phyloP scores from a whole-genome alignment of 2,329 filamentous ascomycete species.

The Cladophialophora immunda region DNA sequence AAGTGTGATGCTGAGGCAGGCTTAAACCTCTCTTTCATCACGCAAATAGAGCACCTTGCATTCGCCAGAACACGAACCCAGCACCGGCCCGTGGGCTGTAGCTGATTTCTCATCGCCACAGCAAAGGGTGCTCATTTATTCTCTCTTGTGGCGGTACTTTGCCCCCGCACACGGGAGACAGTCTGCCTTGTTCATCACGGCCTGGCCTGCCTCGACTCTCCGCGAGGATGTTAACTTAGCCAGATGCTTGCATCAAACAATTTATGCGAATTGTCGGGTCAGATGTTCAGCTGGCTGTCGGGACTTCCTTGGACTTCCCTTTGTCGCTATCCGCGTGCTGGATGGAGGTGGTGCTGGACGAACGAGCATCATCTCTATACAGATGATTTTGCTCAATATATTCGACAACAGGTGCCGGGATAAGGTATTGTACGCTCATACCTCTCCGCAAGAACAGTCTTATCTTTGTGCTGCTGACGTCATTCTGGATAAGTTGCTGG shows the following conservation, averaged over 20 bases:
- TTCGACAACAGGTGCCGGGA: slow-evolving; percentile 76
- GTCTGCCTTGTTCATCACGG: background rate
- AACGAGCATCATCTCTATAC: slow-evolving; percentile 63
- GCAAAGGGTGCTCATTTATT: slow-evolving; percentile 2
- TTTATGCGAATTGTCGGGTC: background rate
- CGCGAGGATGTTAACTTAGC: background rate
- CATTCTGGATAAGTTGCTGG: slow-evolving; percentile 85
- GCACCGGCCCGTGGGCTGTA: background rate
- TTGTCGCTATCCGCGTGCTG: slow-evolving; percentile 35
- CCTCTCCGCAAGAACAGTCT: slow-evolving; percentile 79
- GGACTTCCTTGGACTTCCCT: slow-evolving; percentile 35
- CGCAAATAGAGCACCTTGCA: slow-evolving; percentile 2
- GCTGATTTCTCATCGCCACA: background rate
- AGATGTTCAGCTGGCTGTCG: background rate
- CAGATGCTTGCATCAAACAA: background rate
- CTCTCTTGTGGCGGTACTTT: background rate
- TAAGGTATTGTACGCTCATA: slow-evolving; percentile 81
- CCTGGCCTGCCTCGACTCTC: background rate
- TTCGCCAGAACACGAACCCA: background rate
- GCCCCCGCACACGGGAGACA: background rate
- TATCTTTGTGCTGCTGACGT: slow-evolving; percentile 84
- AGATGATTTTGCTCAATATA: slow-evolving; percentile 75
- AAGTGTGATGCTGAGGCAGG: background rate
- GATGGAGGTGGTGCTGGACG: slow-evolving; percentile 37
- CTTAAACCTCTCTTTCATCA: background rate